Percentiles rank a stretch among this genome's conserved stretches.
phyloP scores from a whole-genome alignment of 305 asterid genomes.

The Rubia tinctorum region DNA sequence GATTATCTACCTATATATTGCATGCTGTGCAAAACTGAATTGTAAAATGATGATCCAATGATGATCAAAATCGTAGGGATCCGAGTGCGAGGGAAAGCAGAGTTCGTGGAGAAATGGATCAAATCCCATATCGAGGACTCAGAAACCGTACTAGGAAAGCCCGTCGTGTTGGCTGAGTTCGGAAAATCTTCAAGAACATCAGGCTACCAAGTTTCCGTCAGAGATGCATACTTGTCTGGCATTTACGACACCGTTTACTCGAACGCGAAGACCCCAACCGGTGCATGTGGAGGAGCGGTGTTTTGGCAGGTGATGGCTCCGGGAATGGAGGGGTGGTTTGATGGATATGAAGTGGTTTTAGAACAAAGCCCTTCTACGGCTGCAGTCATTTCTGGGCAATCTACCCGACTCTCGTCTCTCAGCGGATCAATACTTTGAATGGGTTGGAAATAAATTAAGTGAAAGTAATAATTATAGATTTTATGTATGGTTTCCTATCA shows the following conservation, averaged over 20 bases:
- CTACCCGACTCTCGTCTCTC: slow-evolving; percentile 24
- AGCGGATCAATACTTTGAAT: neutral
- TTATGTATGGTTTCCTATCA: neutral
- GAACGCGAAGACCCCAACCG: slow-evolving; percentile 30
- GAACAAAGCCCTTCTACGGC: slow-evolving; percentile 43
- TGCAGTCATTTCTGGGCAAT: slow-evolving; percentile 32
- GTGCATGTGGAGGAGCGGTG: slow-evolving; percentile 46
- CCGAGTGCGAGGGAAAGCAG: slow-evolving; percentile 27
- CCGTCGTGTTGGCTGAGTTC: slow-evolving; percentile 38
- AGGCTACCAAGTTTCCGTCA: slow-evolving; percentile 21
- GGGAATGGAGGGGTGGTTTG: slow-evolving; percentile 45
- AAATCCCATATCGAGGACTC: slow-evolving; percentile 39
- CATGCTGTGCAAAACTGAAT: neutral
- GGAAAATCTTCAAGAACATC: slow-evolving; percentile 41
- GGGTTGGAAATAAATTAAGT: neutral
- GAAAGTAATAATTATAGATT: neutral
- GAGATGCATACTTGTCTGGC: slow-evolving; percentile 33
- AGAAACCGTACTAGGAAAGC: slow-evolving; percentile 30
- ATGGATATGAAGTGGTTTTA: slow-evolving; percentile 48
- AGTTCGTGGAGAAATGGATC: slow-evolving; percentile 43
- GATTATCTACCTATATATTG: neutral
- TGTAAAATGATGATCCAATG: neutral
- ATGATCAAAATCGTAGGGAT: slow-evolving; percentile 20
- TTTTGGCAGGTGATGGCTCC: slow-evolving; percentile 58
- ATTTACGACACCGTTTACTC: slow-evolving; percentile 28